A percentile compares a stretch with the other conserved stretches of the same genome.
Conservation (phyloP, 2,329 filamentous ascomycete species). For the Claviceps sp. region DNA sequence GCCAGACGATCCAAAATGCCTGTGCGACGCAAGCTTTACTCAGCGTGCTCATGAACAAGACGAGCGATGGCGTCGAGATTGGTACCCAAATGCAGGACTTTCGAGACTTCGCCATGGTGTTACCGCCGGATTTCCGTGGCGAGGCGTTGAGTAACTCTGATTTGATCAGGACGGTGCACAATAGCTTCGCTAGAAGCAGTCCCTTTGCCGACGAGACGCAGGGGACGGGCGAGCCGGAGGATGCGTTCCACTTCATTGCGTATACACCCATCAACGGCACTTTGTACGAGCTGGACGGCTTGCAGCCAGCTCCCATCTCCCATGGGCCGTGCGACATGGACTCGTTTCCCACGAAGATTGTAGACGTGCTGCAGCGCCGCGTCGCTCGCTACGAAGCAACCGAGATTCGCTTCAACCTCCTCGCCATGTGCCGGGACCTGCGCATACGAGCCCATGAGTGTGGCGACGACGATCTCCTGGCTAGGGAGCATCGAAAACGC, state of each 20-base stretch:
- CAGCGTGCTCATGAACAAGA: constrained; percentile 81
- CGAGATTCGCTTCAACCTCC: constrained; percentile 91
- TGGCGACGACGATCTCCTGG: constrained; percentile 67
- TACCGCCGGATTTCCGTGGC: constrained; percentile 59
- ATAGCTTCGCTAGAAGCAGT: constrained; percentile 75
- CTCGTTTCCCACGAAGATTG: constrained; percentile 67
- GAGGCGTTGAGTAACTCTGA: constrained; percentile 50
- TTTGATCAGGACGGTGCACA: constrained; percentile 67
- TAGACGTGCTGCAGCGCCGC: constrained; percentile 72
- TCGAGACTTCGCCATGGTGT: constrained; percentile 74
- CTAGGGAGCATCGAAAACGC: constrained; percentile 71
- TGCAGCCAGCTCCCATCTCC: constrained; percentile 83
- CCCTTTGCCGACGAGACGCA: constrained; percentile 90
- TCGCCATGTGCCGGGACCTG: constrained; percentile 82
- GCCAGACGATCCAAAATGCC: constrained; percentile 96
- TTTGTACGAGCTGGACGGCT: constrained; percentile 88
- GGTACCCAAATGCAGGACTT: constrained; percentile 61
- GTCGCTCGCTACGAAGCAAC: constrained; percentile 71
- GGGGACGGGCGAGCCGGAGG: constrained; percentile 53
- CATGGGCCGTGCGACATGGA: constrained; percentile 63
- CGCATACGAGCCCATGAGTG: constrained; percentile 64
- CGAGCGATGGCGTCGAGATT: constrained; percentile 51
- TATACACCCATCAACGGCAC: constrained; percentile 70
- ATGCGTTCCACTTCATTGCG: constrained; percentile 95
- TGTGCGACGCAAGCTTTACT: constrained; percentile 94